These are phyloP conservation scores for Taphrina pruni DNA, from an alignment of 1,139 yeast species.

Conservation along the genomic window DNA sequence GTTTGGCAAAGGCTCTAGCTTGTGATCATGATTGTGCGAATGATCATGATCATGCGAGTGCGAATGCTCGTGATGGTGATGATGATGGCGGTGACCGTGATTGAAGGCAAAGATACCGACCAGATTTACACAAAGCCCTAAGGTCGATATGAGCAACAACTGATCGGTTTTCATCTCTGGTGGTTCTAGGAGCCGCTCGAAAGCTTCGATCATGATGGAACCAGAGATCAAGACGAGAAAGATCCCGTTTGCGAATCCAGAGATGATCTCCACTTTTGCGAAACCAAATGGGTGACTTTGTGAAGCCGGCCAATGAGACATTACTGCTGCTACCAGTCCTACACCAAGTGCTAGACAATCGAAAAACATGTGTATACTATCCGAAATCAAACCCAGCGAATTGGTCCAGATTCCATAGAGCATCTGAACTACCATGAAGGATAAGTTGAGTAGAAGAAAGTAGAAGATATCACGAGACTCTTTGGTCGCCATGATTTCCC, in stretches of 20 bases:
- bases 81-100: conserved; percentile 68
- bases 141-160: conserved; percentile 75
- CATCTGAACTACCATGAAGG: conserved; percentile 93
- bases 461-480: conserved; percentile 63
- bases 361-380: conserved; percentile 92
- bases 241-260: conserved; percentile 95
- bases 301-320: conserved; percentile 65
- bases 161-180: conserved; percentile 82
- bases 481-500: conserved; percentile 26
- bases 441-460: conserved; percentile 79
- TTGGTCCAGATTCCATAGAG: conserved; percentile 90
- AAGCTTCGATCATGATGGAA: conserved; percentile 84
- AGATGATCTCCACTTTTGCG: conserved; percentile 81
- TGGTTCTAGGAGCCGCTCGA: conserved; percentile 79
- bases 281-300: conserved; percentile 85
- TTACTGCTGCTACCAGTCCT: conserved; percentile 83
- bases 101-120: conserved; percentile 94
- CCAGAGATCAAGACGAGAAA: conserved; percentile 84
- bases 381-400: conserved; percentile 87
- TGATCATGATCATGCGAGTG: conserved; percentile 52
- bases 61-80: conserved; percentile 39
- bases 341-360: conserved; percentile 80
- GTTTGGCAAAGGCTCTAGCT: conserved; percentile 13
- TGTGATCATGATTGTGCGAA: conserved; percentile 47
- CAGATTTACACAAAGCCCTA: conserved; percentile 85